These are phyloP conservation scores for Omphalotus guepiniiformis DNA, from an alignment of 768 basidiomycete species.

Conservation along the genomic window DNA sequence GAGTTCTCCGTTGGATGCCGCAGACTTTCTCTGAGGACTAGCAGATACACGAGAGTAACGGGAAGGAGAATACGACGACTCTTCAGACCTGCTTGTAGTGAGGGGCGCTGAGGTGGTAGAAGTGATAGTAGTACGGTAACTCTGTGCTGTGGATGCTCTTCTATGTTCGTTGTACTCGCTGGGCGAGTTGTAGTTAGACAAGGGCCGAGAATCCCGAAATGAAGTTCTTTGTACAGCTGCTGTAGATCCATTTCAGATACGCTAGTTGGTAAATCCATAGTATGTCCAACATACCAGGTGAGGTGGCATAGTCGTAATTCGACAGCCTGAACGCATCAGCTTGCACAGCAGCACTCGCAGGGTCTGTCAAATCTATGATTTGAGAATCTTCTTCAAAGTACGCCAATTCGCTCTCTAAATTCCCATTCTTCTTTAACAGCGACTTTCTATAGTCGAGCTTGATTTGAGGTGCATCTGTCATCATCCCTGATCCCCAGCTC, in stretches of 20 bases:
- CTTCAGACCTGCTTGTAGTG: background rate
- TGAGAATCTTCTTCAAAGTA: slow-evolving; percentile 4
- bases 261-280: too few species aligned
- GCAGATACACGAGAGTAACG: slow-evolving; percentile 2
- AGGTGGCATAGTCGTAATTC: background rate
- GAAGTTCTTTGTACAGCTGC: background rate
- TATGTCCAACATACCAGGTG: background rate
- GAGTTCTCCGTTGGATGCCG: slow-evolving; percentile 16
- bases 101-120: slow-evolving; percentile 4
- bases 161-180: slow-evolving; percentile 5
- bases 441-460: slow-evolving; percentile 16
- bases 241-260: background rate
- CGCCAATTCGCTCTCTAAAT: slow-evolving; percentile 7
- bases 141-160: slow-evolving; percentile 6
- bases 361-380: slow-evolving; percentile 5
- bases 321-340: background rate
- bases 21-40: slow-evolving; percentile 21
- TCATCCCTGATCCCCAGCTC: slow-evolving; percentile 43
- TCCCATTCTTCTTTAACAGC: slow-evolving; percentile 21
- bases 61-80: slow-evolving; percentile 8
- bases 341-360: background rate
- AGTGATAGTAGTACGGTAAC: background rate
- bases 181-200: background rate
- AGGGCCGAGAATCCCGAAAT: background rate
- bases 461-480: slow-evolving; percentile 25